Conservation (phyloP, 352 stramenopile genomes). For the Phytopythium chamaehyphon region DNA sequence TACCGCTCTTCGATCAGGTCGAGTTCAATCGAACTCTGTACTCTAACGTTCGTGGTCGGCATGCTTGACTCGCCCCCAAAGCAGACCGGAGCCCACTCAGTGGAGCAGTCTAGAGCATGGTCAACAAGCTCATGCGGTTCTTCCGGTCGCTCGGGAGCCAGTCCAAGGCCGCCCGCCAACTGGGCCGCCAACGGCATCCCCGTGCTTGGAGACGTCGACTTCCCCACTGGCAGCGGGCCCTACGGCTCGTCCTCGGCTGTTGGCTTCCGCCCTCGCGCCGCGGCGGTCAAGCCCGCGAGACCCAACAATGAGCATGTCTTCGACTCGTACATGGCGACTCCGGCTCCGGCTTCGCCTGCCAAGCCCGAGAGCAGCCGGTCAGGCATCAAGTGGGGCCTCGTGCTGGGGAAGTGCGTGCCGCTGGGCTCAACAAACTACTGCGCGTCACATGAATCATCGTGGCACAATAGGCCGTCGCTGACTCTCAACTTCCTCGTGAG, state of each 20-base stretch:
- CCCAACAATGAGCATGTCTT: not conserved
- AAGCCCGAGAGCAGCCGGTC: slow-evolving; percentile 2
- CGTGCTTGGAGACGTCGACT: slow-evolving; percentile 7
- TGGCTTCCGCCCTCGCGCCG: slow-evolving; percentile 13
- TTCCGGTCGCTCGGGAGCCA: slow-evolving; percentile 44
- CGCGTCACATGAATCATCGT: no score
- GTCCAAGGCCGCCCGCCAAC: slow-evolving; percentile 13
- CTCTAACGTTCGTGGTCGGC: no score
- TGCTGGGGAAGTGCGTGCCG: slow-evolving; percentile 30
- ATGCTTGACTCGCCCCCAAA: no score
- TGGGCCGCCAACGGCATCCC: not conserved
- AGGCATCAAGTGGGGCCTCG: slow-evolving; percentile 26
- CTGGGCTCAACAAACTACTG: no score
- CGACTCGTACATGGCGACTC: not conserved
- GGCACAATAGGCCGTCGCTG: no score
- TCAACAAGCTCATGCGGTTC: slow-evolving; percentile 50
- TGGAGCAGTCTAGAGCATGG: no score
- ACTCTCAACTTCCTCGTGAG: no score
- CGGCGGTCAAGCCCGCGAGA: not conserved
- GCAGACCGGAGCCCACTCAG: no score
- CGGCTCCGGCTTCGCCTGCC: not conserved
- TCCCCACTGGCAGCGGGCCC: slow-evolving; percentile 23
- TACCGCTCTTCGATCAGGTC: no score
- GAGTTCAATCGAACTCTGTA: no score
- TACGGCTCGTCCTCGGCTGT: slow-evolving; percentile 32